Evolutionary conservation across 2,329 filamentous ascomycete species (phyloP).

Genomic region (Ophiosphaerella narmari): DNA sequence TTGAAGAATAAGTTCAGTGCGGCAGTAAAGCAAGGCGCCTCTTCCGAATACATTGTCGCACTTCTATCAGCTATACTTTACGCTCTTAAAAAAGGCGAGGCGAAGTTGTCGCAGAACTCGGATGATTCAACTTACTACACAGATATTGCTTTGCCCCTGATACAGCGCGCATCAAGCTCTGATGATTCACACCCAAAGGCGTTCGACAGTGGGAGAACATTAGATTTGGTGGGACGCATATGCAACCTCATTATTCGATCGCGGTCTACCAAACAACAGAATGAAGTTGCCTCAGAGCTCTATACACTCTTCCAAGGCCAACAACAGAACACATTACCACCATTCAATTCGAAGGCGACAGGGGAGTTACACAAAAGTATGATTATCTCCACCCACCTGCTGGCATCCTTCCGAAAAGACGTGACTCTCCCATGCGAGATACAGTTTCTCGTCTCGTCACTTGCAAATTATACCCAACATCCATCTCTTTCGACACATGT

Average conservation of each 20-base stretch:
- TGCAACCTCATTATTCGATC: conserved; percentile 63
- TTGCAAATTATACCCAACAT: conserved; percentile 46
- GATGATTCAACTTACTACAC: conserved; percentile 51
- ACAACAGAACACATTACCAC: conserved; percentile 34
- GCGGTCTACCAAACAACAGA: conserved; percentile 57
- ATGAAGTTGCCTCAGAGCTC: conserved; percentile 57
- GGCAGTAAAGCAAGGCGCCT: conserved; percentile 58
- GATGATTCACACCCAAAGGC: conserved; percentile 35
- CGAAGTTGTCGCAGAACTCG: conserved; percentile 53
- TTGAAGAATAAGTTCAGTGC: conserved; percentile 66
- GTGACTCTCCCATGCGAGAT: conserved; percentile 38
- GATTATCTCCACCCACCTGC: conserved; percentile 62
- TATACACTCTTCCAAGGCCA: conserved; percentile 57
- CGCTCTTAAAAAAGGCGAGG: conserved; percentile 60
- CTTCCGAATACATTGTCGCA: conserved; percentile 60
- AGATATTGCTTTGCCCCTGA: conserved; percentile 52
- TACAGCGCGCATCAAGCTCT: conserved; percentile 44
- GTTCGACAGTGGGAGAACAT: conserved; percentile 55
- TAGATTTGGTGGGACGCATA: conserved; percentile 65
- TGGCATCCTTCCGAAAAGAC: conserved; percentile 55
- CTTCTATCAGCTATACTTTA: conserved; percentile 66
- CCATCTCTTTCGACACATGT: conserved; percentile 31
- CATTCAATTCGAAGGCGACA: conserved; percentile 35
- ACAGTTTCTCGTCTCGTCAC: conserved; percentile 37
- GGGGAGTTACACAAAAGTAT: conserved; percentile 52